A percentile compares a stretch with the other conserved stretches of the same genome.
phyloP scores from a whole-genome alignment of 1,139 yeast species.

The Lizanozyma gosingica region DNA sequence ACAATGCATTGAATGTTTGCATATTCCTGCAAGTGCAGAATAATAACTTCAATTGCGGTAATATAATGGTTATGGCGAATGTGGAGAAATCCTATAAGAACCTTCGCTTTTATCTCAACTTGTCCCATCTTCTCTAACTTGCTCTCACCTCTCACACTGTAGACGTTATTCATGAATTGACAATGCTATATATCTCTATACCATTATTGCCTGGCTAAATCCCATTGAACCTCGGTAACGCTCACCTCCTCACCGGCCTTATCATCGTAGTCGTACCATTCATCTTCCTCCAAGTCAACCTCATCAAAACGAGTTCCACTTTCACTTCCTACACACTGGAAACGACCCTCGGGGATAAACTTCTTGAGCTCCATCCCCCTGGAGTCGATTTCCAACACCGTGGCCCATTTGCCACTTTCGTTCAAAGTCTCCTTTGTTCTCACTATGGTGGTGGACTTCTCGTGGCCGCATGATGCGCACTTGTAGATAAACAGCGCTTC shows the following conservation, averaged over 20 bases:
- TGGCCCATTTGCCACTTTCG: slow-evolving; percentile 23
- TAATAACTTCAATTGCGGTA: no score
- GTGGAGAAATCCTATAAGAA: no score
- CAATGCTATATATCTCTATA: no score
- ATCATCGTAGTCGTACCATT: slow-evolving; percentile 96
- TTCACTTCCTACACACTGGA: slow-evolving; percentile 51
- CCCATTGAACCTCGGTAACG: slow-evolving; percentile 65
- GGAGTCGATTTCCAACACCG: slow-evolving; percentile 65
- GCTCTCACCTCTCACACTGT: no score
- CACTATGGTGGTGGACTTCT: slow-evolving; percentile 28
- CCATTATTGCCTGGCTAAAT: slow-evolving; percentile 6
- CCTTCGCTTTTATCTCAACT: no score
- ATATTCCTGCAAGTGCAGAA: no score
- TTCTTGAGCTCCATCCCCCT: slow-evolving; percentile 73
- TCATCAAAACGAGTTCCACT: slow-evolving; percentile 47
- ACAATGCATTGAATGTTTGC: no score
- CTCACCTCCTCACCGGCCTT: slow-evolving; percentile 74
- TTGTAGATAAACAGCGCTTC: slow-evolving; percentile 77
- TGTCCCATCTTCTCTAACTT: no score
- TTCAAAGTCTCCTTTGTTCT: slow-evolving; percentile 21
- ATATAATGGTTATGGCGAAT: no score
- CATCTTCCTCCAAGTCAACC: slow-evolving; percentile 69
- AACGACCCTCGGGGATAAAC: slow-evolving; percentile 63
- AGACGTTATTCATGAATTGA: no score
- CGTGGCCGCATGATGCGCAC: slow-evolving; percentile 29